These are phyloP conservation scores for Adansonia gregorii DNA, from an alignment of 441 rosid genomes.

Conservation along the genomic window DNA sequence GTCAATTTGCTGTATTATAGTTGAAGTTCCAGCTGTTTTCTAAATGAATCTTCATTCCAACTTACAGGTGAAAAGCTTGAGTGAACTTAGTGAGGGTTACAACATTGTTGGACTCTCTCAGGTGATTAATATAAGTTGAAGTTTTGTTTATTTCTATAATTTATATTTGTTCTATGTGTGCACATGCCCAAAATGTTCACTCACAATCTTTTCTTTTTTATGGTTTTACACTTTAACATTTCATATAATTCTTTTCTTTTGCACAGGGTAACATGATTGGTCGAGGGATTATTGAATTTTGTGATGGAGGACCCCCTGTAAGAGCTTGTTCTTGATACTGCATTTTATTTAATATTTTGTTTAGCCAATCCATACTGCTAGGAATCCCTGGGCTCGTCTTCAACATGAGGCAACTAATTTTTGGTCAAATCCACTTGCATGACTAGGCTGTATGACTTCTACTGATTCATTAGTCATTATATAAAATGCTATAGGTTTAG, in stretches of 20 bases:
- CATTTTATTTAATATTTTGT: constrained; percentile 3
- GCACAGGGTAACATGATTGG: constrained; percentile 71
- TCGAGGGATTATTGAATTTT: constrained; percentile 76
- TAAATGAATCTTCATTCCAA: constrained; percentile 11
- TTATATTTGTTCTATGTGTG: background rate
- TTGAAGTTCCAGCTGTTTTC: constrained; percentile 27
- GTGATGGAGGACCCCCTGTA: constrained; percentile 83
- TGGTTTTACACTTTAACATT: constrained; percentile 16
- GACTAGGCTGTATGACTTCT: background rate
- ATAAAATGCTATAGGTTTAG: background rate
- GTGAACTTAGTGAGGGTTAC: constrained; percentile 72
- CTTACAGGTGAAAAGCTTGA: constrained; percentile 71
- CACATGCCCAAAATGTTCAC: background rate
- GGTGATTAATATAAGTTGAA: constrained; percentile 40
- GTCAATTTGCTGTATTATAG: constrained; percentile 12
- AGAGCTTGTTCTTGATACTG: constrained; percentile 24
- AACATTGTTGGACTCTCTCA: constrained; percentile 90
- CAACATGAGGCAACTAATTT: background rate
- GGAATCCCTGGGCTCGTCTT: constrained; percentile 23
- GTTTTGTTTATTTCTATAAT: constrained; percentile 2
- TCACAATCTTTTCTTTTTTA: background rate
- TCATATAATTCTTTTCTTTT: constrained; percentile 5
- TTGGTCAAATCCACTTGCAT: background rate
- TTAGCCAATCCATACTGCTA: background rate
- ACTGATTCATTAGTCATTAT: background rate